Percentiles rank a stretch among this genome's conserved stretches.
Evolutionary conservation across 164 flowering plant species (phyloP).

Genomic region (Vitis labrusca): DNA sequence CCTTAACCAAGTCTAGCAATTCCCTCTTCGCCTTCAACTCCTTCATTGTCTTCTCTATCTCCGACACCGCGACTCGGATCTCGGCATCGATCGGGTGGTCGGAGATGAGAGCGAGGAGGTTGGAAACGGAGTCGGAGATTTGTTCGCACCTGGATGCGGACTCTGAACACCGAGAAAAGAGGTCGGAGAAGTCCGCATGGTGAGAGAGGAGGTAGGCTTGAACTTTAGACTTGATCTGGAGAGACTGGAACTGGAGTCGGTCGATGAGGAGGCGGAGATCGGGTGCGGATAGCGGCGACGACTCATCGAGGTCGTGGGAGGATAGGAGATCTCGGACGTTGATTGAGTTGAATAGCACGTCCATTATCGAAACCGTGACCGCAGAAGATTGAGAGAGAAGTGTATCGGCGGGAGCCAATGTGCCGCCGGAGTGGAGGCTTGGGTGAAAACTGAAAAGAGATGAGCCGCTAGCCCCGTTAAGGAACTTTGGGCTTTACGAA

Average conservation of each 20-base stretch:
- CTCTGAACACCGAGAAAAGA: constrained; percentile 54
- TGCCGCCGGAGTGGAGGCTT: constrained; percentile 7
- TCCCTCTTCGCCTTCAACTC: constrained; percentile 67
- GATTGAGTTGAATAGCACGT: constrained; percentile 57
- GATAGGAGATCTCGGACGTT: constrained; percentile 82
- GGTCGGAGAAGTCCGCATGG: constrained; percentile 56
- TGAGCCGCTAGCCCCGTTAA: no score
- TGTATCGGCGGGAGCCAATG: constrained; percentile 9
- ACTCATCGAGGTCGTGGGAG: constrained; percentile 47
- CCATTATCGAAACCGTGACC: constrained; percentile 26
- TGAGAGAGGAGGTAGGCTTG: constrained; percentile 63
- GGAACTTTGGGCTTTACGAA: no score
- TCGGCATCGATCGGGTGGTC: constrained; percentile 50
- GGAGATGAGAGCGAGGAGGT: constrained; percentile 40
- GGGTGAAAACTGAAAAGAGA: no score
- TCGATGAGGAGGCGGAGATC: constrained; percentile 95
- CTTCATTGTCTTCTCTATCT: constrained; percentile 32
- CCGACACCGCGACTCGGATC: constrained; percentile 31
- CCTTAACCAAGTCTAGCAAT: constrained; percentile 40
- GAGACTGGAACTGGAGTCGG: constrained; percentile 74
- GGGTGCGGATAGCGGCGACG: constrained; percentile 86
- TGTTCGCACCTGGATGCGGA: constrained; percentile 33
- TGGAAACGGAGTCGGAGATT: constrained; percentile 34
- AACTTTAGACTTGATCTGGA: constrained; percentile 65
- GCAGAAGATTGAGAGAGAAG: neutral